A percentile compares a stretch with the other conserved stretches of the same genome.
Evolutionary conservation across 1,284 basidiomycete species (phyloP).

Genomic region (Malassezia pachydermatis): DNA sequence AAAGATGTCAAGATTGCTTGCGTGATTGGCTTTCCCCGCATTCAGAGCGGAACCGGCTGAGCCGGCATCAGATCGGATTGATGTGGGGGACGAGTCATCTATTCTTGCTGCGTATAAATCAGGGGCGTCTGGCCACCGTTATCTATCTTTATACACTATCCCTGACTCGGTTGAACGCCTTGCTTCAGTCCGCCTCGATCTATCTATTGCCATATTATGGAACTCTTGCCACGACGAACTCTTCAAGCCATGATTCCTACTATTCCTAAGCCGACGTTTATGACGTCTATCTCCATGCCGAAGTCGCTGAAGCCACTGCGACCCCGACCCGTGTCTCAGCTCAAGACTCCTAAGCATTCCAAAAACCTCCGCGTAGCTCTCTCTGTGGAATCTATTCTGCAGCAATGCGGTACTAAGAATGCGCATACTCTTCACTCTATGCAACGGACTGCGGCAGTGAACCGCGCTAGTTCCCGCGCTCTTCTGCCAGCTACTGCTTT

Average conservation of each 20-base stretch:
- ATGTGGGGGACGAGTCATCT: too few species aligned
- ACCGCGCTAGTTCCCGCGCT: too few species aligned
- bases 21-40: too few species aligned
- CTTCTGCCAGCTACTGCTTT: too few species aligned
- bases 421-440: background rate
- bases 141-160: background rate
- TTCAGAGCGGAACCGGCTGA: too few species aligned
- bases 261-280: background rate
- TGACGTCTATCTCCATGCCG: background rate
- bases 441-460: too few species aligned
- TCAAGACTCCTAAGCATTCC: constrained; percentile 7
- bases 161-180: background rate
- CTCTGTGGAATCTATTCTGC: constrained; percentile 1
- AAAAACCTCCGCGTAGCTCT: background rate
- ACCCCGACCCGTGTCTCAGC: constrained; percentile 5
- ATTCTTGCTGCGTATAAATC: too few species aligned
- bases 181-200: background rate
- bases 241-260: constrained; percentile 3
- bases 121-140: too few species aligned
- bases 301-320: constrained; percentile 2
- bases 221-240: constrained; percentile 1
- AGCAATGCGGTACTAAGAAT: background rate
- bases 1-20: too few species aligned
- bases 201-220: background rate
- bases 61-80: too few species aligned